Base-by-base conservation (phyloP, 2,329 filamentous ascomycete genomes). In the Dendrostoma leiphaemia region DNA sequence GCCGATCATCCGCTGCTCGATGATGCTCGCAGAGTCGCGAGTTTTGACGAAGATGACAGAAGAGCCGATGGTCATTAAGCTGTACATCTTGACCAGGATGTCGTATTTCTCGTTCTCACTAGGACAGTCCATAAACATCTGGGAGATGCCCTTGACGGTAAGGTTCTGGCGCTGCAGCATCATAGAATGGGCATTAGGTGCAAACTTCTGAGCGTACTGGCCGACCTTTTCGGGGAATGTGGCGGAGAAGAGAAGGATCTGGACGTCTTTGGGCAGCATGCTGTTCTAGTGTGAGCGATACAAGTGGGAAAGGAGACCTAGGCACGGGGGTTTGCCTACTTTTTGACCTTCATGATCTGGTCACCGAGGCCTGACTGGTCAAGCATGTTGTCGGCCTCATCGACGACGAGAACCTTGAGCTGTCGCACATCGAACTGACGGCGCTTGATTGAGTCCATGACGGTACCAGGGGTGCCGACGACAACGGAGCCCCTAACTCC, bases 371-470 rank as follows among this genome's bases (percentile, higher is more conserved):
- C 93, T 73, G 96, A 91, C 72, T 93, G 88, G 67, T 97, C 94
- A 57, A 99, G 77, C 94, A 99, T 99, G 75, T 97, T 97, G 75
- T 99, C 94, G 54, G 94, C 94, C 75, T 99, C 94, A 66, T 99
- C 94, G 50, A 99, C 81, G 53, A 97, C 93, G 58, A 99, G 81
- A 8, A 96, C 82, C 70, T 85, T 90, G 62, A 99, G 78, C 54
- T 85, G 74, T 17, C 80, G 83, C 0, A 84, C 72, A 62, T 96
- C 84, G 60, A 99, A 81, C 65, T 89, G 82, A 61, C 85, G 82
- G 64, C 86, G 85, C 65, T 87, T 86, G 64, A 97, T 87, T 64
- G 94, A 79, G 66, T 97, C 94, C 77, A 89, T 87, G 46, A 94
- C 90, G 0, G 93, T 97, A 52, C 94, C 94, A 0, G 94, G 94